Percentiles rank a stretch among this genome's conserved stretches.
These are phyloP conservation scores for Raddia distichophylla DNA, from an alignment of 176 grass and related monocot species.

Conservation along the genomic window DNA sequence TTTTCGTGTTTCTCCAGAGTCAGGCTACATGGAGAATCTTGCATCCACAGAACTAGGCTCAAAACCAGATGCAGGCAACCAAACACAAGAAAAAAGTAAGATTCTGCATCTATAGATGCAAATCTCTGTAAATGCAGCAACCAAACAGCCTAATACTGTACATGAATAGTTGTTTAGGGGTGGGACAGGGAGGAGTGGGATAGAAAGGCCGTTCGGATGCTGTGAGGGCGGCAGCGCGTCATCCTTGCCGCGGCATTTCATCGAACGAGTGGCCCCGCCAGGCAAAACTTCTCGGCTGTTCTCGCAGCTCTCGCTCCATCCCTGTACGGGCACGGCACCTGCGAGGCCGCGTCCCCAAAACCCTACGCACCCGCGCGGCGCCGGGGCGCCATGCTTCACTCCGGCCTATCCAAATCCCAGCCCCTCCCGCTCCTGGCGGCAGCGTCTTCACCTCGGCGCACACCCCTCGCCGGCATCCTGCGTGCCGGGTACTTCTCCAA, in stretches of 20 bases:
- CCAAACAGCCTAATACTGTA: too few species aligned
- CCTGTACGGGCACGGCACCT: neutral
- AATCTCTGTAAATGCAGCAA: too few species aligned
- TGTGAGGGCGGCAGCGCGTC: neutral
- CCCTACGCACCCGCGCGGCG: slow-evolving; percentile 17
- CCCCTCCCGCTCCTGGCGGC: slow-evolving; percentile 54
- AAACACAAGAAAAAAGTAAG: too few species aligned
- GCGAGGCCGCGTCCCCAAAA: slow-evolving; percentile 19
- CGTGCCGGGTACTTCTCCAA: slow-evolving; percentile 50
- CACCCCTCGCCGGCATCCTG: slow-evolving; percentile 48
- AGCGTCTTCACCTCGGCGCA: slow-evolving; percentile 37
- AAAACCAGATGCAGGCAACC: too few species aligned
- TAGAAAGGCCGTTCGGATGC: too few species aligned
- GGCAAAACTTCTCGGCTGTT: slow-evolving; percentile 22
- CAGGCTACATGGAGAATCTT: too few species aligned
- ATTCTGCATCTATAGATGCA: too few species aligned
- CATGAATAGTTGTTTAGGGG: too few species aligned
- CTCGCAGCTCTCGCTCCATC: neutral
- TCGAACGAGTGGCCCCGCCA: slow-evolving; percentile 49
- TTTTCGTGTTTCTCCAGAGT: too few species aligned
- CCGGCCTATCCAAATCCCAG: slow-evolving; percentile 61
- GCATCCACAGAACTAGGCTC: too few species aligned
- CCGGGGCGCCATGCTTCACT: slow-evolving; percentile 60
- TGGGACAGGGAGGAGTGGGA: too few species aligned
- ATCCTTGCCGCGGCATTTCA: slow-evolving; percentile 42